Percentiles rank a stretch among this genome's conserved stretches.
These are phyloP conservation scores for Tirmania nivea DNA, from an alignment of 495 filamentous ascomycete species.

Conservation along the genomic window DNA sequence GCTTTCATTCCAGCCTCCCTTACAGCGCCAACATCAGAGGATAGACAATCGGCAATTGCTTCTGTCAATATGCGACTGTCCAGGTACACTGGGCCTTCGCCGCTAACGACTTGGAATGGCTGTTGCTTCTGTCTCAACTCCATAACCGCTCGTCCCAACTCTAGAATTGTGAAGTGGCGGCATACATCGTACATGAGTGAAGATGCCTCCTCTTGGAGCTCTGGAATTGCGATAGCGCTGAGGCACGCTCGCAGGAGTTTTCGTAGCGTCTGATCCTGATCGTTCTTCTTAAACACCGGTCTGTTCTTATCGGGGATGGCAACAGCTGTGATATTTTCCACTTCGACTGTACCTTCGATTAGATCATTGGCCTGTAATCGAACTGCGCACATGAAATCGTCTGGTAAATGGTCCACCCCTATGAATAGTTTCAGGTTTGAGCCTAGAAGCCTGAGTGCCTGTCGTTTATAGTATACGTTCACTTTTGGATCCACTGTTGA, in stretches of 20 bases:
- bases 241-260: constrained; percentile 75
- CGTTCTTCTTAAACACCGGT: constrained; percentile 65
- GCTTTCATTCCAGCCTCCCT: constrained; percentile 65
- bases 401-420: constrained; percentile 66
- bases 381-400: constrained; percentile 65
- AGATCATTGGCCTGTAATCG: constrained; percentile 79
- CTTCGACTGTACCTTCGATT: constrained; percentile 24
- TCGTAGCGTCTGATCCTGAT: constrained; percentile 58
- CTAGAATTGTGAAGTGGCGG: constrained; percentile 77
- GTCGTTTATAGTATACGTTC: constrained; percentile 76
- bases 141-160: constrained; percentile 58
- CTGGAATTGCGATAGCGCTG: constrained; percentile 61
- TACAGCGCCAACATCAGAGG: constrained; percentile 56
- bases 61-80: constrained; percentile 73
- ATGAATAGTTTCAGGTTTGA: constrained; percentile 76
- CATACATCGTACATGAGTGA: constrained; percentile 57
- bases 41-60: constrained; percentile 65
- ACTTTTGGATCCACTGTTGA: constrained; percentile 39
- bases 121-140: constrained; percentile 48
- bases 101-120: constrained; percentile 59
- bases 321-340: constrained; percentile 31
- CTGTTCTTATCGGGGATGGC: constrained; percentile 50
- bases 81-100: constrained; percentile 67
- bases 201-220: constrained; percentile 50
- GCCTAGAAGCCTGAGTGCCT: constrained; percentile 67